Percentiles rank a stretch among this genome's conserved stretches.
Conservation (phyloP, 768 basidiomycete species). For the Trametes cingulata region DNA sequence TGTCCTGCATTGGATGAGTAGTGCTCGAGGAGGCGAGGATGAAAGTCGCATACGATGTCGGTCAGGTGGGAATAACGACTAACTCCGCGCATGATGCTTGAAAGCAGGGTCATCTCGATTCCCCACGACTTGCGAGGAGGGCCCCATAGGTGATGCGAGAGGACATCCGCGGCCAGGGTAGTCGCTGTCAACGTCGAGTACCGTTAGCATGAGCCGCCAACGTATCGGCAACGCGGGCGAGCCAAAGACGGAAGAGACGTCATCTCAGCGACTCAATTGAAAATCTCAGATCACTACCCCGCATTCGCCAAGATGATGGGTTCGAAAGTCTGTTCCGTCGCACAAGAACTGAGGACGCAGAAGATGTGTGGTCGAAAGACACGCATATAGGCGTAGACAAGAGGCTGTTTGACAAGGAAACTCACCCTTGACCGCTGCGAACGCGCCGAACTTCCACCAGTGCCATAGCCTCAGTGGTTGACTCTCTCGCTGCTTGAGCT, state of each 20-base stretch:
- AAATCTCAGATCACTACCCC: constrained; percentile 13
- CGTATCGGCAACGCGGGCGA: constrained; percentile 35
- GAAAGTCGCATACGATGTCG: constrained; percentile 61
- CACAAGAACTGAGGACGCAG: background rate
- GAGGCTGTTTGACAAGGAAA: background rate
- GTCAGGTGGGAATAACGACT: constrained; percentile 80
- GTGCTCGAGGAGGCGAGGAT: background rate
- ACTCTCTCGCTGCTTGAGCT: constrained; percentile 57
- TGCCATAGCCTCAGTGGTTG: constrained; percentile 65
- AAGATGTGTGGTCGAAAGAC: background rate
- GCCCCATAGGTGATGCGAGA: constrained; percentile 81
- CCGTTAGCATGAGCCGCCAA: constrained; percentile 32
- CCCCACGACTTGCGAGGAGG: constrained; percentile 92
- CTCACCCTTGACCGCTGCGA: constrained; percentile 64
- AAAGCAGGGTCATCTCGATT: constrained; percentile 88
- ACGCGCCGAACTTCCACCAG: constrained; percentile 58
- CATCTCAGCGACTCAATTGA: background rate
- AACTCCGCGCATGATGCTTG: constrained; percentile 83
- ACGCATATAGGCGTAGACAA: too few relatives aligned
- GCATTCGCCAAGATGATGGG: background rate
- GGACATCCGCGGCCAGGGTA: constrained; percentile 61
- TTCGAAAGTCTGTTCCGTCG: background rate
- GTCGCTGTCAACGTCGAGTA: constrained; percentile 33
- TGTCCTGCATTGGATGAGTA: constrained; percentile 34
- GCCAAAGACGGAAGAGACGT: background rate